Evolutionary conservation across 169 alveolate genomes (phyloP).

Genomic region (Babesia caballi): DNA sequence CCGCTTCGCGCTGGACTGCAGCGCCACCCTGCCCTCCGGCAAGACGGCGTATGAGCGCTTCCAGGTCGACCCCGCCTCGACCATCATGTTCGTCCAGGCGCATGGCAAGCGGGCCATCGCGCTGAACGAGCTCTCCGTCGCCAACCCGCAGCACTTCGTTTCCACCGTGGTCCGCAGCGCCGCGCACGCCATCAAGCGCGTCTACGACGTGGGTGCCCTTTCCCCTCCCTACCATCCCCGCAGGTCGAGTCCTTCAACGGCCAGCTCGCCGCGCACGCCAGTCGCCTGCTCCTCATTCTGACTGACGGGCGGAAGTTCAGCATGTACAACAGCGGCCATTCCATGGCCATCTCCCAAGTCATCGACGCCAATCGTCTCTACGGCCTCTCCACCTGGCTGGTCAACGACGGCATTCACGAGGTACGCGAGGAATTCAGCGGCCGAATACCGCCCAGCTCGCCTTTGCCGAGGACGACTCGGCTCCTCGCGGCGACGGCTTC

Average conservation of each 20-base stretch:
- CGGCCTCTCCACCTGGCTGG: slow-evolving; percentile 1
- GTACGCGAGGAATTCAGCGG: not conserved
- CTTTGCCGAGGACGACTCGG: not conserved
- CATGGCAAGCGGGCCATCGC: slow-evolving; percentile 20
- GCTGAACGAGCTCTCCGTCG: not conserved
- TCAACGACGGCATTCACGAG: slow-evolving; percentile 1
- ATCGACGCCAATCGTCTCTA: slow-evolving; percentile 14
- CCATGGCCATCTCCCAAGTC: not conserved
- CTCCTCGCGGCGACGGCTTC: slow-evolving; percentile 9
- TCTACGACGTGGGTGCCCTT: not conserved
- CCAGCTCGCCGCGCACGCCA: not conserved
- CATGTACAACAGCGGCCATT: not conserved
- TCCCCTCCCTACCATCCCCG: not conserved
- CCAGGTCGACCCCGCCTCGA: slow-evolving; percentile 13
- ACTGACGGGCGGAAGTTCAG: slow-evolving; percentile 5
- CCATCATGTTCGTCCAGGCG: slow-evolving; percentile 29
- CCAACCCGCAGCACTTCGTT: not conserved
- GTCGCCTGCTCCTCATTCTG: not conserved
- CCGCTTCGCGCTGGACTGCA: slow-evolving; percentile 25
- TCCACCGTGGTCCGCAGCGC: not conserved
- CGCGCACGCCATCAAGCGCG: not conserved
- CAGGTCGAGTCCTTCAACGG: slow-evolving; percentile 18
- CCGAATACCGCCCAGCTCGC: not conserved
- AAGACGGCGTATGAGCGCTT: slow-evolving; percentile 27
- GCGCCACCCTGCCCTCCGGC: slow-evolving; percentile 19